Conservation (phyloP, 371 early-diverging fungal genomes). For the Saksenaea vasiformis region DNA sequence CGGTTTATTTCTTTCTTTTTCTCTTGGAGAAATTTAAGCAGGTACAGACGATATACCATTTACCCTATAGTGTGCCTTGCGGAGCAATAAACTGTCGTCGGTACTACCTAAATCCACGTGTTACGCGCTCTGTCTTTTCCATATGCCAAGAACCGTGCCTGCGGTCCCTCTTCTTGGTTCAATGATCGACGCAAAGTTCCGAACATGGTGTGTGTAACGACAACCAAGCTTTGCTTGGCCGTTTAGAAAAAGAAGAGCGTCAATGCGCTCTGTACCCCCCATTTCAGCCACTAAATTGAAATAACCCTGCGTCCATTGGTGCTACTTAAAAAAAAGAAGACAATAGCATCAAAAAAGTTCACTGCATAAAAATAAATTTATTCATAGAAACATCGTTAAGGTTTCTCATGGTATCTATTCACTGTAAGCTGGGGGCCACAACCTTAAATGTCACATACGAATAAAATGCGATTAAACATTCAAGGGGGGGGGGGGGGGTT, state of each 20-base stretch:
- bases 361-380: background rate
- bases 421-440: background rate
- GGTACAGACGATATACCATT: background rate
- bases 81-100: background rate
- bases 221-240: background rate
- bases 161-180: background rate
- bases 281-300: too few relatives aligned
- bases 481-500: background rate
- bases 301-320: too few relatives aligned
- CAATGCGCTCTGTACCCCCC: too few relatives aligned
- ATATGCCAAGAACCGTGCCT: background rate
- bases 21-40: background rate
- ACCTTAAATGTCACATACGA: background rate
- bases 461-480: background rate
- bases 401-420: background rate
- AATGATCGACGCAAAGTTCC: background rate
- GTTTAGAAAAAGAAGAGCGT: background rate
- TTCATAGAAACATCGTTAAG: background rate
- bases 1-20: background rate
- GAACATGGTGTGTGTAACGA: background rate
- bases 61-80: background rate
- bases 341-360: background rate
- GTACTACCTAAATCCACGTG: conserved; percentile 4
- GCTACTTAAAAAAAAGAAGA: too few relatives aligned
- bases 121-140: conserved; percentile 4